A percentile compares a stretch with the other conserved stretches of the same genome.
Evolutionary conservation across 208 protist species (phyloP).

Genomic region (Trypanosoma avium): DNA sequence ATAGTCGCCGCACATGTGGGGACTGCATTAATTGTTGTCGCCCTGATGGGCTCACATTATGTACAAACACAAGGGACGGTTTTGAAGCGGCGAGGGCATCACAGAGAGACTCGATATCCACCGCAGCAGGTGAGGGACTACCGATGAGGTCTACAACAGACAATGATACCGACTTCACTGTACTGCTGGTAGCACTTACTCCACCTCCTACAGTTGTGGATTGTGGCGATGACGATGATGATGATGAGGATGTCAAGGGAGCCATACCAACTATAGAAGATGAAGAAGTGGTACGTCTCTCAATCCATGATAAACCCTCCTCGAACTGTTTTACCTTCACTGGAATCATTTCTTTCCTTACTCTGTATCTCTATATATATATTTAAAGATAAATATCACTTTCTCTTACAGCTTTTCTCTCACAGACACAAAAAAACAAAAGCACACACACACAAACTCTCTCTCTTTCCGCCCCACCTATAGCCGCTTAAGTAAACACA

Average conservation of each 20-base stretch:
- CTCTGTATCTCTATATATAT: not conserved
- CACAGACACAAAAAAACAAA: constrained; percentile 11
- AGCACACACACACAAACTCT: not conserved
- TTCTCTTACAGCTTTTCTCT: constrained; percentile 20
- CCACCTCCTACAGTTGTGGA: not conserved
- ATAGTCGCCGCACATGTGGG: constrained; percentile 53
- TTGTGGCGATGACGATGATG: not conserved
- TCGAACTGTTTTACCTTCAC: constrained; percentile 78
- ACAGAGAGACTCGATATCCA: constrained; percentile 60
- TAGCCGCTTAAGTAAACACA: not conserved
- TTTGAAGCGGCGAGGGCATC: constrained; percentile 42
- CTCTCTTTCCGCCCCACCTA: not conserved
- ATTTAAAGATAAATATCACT: constrained; percentile 4
- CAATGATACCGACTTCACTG: constrained; percentile 50
- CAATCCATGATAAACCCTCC: constrained; percentile 61
- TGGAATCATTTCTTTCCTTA: constrained; percentile 14
- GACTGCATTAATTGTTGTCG: constrained; percentile 63
- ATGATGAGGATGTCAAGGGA: not conserved
- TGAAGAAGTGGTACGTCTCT: constrained; percentile 24
- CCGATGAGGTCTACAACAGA: constrained; percentile 63
- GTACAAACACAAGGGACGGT: constrained; percentile 68
- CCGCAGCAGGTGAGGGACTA: constrained; percentile 22
- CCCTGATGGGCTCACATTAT: constrained; percentile 45
- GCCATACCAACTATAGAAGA: too few species aligned
- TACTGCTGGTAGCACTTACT: constrained; percentile 18